These are phyloP conservation scores for Claviceps purpurea DNA, from an alignment of 2,329 filamentous ascomycete genomes.

Conservation along the genomic window DNA sequence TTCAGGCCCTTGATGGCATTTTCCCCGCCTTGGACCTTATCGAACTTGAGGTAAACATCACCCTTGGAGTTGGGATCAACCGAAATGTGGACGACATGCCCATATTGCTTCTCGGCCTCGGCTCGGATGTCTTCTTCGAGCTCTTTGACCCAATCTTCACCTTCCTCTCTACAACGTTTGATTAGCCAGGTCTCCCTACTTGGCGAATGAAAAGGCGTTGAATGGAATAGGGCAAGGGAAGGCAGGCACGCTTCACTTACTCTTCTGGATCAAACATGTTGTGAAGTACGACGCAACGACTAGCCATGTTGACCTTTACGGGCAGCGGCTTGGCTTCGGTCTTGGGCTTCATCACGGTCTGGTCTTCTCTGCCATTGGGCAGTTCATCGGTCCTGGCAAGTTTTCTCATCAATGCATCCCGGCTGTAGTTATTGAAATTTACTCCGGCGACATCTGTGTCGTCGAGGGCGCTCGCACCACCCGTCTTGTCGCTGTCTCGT, in stretches of 20 bases:
- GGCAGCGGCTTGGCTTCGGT: constrained; percentile 66
- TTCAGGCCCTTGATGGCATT: constrained; percentile 97
- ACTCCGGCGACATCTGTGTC: constrained; percentile 96
- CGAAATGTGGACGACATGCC: constrained; percentile 92
- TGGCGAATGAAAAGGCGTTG: neutral
- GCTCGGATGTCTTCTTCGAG: constrained; percentile 84
- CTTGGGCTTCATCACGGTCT: constrained; percentile 63
- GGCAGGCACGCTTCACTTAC: constrained; percentile 41
- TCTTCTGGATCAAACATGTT: constrained; percentile 91
- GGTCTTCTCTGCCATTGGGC: constrained; percentile 51
- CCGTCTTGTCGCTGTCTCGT: constrained; percentile 78
- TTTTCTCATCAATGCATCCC: constrained; percentile 96
- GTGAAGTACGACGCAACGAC: constrained; percentile 82
- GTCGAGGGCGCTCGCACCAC: constrained; percentile 86
- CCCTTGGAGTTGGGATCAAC: constrained; percentile 87
- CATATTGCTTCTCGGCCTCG: constrained; percentile 92
- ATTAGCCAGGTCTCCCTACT: constrained; percentile 17
- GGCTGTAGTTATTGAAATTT: constrained; percentile 99
- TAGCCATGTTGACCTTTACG: constrained; percentile 81
- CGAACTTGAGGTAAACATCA: constrained; percentile 98
- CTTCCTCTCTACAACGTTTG: constrained; percentile 54
- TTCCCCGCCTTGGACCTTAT: constrained; percentile 85
- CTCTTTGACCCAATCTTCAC: constrained; percentile 80
- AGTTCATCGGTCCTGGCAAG: constrained; percentile 88
- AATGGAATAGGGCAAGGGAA: neutral